These are phyloP conservation scores for Fomitopsis pulvina DNA, from an alignment of 768 basidiomycete genomes.

Conservation along the genomic window DNA sequence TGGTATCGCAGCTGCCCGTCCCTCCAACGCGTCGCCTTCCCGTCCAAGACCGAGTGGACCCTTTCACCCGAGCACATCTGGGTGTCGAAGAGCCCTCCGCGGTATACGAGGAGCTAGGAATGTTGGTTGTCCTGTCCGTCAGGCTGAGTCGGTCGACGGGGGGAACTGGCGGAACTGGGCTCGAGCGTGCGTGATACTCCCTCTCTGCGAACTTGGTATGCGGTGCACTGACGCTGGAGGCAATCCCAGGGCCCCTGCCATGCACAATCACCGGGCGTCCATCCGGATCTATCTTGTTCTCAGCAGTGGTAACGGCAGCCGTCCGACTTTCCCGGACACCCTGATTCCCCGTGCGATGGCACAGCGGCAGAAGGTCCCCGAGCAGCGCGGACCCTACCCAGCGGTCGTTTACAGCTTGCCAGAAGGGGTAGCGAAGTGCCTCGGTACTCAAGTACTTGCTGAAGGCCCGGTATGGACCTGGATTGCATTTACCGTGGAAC, in stretches of 20 bases:
- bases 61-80: slow-evolving; percentile 27
- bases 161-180: too few relatives aligned
- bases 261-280: not conserved
- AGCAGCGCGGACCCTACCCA: too few relatives aligned
- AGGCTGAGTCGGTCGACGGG: too few relatives aligned
- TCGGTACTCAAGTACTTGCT: too few relatives aligned
- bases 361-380: too few relatives aligned
- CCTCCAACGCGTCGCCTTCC: slow-evolving; percentile 48
- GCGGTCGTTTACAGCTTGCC: too few relatives aligned
- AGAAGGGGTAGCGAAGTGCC: too few relatives aligned
- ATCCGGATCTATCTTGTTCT: not conserved
- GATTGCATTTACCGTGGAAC: too few relatives aligned
- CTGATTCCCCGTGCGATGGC: too few relatives aligned
- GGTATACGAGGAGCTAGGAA: slow-evolving; percentile 4
- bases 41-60: slow-evolving; percentile 47
- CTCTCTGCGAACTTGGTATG: not conserved
- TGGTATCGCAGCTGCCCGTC: slow-evolving; percentile 51
- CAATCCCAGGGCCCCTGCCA: not conserved
- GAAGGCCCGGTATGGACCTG: too few relatives aligned
- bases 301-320: not conserved
- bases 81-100: slow-evolving; percentile 18
- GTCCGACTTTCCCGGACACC: not conserved
- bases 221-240: not conserved
- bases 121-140: not conserved
- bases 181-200: not conserved